Evolutionary conservation across 306 rosid genomes (phyloP).

Genomic region (Canavalia ensiformis): DNA sequence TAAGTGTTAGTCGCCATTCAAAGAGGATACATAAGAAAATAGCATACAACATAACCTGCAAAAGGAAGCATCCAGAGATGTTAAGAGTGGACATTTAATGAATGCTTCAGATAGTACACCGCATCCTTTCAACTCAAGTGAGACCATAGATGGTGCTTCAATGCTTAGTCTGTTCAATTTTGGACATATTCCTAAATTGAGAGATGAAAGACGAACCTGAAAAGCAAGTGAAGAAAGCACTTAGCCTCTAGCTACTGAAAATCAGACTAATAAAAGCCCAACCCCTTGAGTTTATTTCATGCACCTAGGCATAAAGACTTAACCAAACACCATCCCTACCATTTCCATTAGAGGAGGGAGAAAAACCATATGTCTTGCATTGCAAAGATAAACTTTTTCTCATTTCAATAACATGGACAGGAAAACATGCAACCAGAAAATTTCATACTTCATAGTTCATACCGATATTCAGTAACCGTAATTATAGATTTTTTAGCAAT

Average conservation of each 20-base stretch:
- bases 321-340: neutral
- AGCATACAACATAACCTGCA: slow-evolving; percentile 72
- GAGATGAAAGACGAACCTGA: slow-evolving; percentile 84
- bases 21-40: slow-evolving; percentile 16
- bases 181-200: slow-evolving; percentile 91
- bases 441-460: neutral
- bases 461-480: neutral
- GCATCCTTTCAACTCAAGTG: slow-evolving; percentile 90
- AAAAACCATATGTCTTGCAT: neutral
- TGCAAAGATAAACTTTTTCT: neutral
- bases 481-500: neutral
- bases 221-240: slow-evolving; percentile 17
- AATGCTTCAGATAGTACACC: slow-evolving; percentile 82
- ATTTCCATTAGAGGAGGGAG: neutral
- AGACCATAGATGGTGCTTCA: slow-evolving; percentile 74
- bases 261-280: neutral
- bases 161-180: slow-evolving; percentile 73
- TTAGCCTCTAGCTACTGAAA: slow-evolving; percentile 30
- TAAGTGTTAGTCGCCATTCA: slow-evolving; percentile 40
- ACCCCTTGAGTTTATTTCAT: neutral
- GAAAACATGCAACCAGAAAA: neutral
- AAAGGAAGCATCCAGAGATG: slow-evolving; percentile 87
- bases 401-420: neutral
- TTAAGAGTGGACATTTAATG: slow-evolving; percentile 77
- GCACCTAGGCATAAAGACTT: neutral